Conservation (phyloP, 495 filamentous ascomycete species). For the Amphirosellinia nigrospora region DNA sequence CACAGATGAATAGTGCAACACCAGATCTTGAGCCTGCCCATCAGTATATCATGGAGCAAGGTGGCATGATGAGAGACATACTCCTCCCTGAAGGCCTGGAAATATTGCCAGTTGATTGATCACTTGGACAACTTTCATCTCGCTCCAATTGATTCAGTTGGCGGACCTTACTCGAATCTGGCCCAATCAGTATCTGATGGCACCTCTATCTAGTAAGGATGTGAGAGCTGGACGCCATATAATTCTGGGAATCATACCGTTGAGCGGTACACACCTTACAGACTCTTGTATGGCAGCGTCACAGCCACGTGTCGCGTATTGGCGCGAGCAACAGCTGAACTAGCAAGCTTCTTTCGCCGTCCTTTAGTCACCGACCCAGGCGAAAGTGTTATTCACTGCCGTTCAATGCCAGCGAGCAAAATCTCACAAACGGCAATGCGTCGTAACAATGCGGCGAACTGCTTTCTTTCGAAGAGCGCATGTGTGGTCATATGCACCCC, state of each 20-base stretch:
- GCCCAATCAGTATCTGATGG: not conserved
- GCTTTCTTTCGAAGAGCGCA: not conserved
- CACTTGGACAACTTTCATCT: not conserved
- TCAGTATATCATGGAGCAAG: constrained; percentile 28
- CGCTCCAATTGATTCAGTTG: not conserved
- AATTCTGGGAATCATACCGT: not conserved
- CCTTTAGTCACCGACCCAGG: too few relatives aligned
- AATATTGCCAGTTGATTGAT: constrained; percentile 30
- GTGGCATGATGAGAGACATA: constrained; percentile 27
- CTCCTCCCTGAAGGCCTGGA: constrained; percentile 26
- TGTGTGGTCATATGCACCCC: not conserved
- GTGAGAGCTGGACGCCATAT: not conserved
- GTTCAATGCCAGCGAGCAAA: not conserved
- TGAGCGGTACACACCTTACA: not conserved
- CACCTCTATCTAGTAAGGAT: not conserved
- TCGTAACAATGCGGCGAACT: too few relatives aligned
- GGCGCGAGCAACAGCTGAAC: not conserved
- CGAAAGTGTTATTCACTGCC: not conserved
- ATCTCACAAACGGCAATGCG: not conserved
- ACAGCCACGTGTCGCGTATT: not conserved
- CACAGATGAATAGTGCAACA: constrained; percentile 39
- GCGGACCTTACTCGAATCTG: not conserved
- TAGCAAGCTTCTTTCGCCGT: not conserved
- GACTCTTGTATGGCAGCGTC: not conserved
- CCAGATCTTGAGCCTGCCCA: constrained; percentile 30